These are phyloP conservation scores for Chaetomium olivaceum DNA, from an alignment of 2,329 filamentous ascomycete genomes.

Conservation along the genomic window DNA sequence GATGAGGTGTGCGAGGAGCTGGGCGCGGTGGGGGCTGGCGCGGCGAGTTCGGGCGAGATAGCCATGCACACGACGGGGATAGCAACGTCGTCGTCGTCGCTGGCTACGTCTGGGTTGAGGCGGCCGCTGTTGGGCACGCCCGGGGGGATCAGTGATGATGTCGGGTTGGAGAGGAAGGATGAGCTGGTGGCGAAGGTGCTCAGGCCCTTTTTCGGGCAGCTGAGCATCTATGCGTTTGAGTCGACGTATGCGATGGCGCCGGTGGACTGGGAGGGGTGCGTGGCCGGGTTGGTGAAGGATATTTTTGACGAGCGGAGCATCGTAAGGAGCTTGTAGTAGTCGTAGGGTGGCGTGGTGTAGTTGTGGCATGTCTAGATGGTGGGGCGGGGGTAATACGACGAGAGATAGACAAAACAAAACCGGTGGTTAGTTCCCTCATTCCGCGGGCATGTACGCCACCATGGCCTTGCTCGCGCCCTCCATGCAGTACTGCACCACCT, in stretches of 20 bases:
- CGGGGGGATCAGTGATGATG: slow-evolving; percentile 57
- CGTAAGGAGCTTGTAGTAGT: slow-evolving; percentile 58
- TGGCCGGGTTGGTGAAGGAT: slow-evolving; percentile 66
- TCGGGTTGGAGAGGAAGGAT: slow-evolving; percentile 60
- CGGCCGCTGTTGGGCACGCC: slow-evolving; percentile 53
- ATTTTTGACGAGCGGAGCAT: slow-evolving; percentile 76
- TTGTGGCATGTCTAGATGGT: background rate
- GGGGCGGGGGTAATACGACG: background rate
- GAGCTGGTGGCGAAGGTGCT: slow-evolving; percentile 76
- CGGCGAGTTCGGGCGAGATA: slow-evolving; percentile 26
- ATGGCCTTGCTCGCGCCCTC: slow-evolving; percentile 83
- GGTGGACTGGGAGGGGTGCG: slow-evolving; percentile 66
- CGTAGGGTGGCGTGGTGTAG: slow-evolving; percentile 2
- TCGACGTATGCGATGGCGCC: slow-evolving; percentile 81
- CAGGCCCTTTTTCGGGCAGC: slow-evolving; percentile 83
- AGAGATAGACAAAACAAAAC: background rate
- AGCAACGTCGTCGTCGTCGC: slow-evolving; percentile 36
- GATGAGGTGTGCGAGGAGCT: slow-evolving; percentile 83
- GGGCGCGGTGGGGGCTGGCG: slow-evolving; percentile 37
- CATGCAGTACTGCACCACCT: slow-evolving; percentile 89
- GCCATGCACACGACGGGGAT: slow-evolving; percentile 35
- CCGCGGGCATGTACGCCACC: slow-evolving; percentile 59
- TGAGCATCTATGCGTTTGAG: slow-evolving; percentile 94
- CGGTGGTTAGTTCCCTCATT: slow-evolving; percentile 2
- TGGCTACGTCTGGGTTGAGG: slow-evolving; percentile 34